Evolutionary conservation across 2,329 filamentous ascomycete species (phyloP).

Genomic region (Boeremia lycopersici): DNA sequence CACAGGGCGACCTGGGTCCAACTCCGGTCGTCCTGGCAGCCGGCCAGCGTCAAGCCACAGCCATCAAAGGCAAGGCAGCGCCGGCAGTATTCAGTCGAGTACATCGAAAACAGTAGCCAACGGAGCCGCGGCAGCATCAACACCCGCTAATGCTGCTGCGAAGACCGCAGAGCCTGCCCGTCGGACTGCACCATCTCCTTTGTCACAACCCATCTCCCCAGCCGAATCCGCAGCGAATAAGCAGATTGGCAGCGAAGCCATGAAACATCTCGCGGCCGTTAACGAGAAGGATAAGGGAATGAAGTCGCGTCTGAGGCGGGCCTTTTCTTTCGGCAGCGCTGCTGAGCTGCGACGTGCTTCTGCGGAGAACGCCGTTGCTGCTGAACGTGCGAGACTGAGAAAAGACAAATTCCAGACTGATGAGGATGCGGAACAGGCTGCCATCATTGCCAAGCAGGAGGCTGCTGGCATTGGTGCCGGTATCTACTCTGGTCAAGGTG

Average conservation of each 20-base stretch:
- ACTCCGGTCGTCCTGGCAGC: conserved; percentile 36
- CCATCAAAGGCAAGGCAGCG: conserved; percentile 47
- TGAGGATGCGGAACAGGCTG: conserved; percentile 85
- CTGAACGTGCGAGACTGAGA: conserved; percentile 63
- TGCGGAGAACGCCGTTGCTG: conserved; percentile 62
- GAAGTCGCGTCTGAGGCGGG: conserved; percentile 85
- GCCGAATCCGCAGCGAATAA: conserved; percentile 36
- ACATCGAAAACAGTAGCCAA: conserved; percentile 32
- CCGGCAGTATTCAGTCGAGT: conserved; percentile 45
- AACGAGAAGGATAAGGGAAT: conserved; percentile 84
- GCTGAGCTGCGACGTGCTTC: conserved; percentile 83
- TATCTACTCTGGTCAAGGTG: conserved; percentile 87
- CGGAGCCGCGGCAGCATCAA: conserved; percentile 21
- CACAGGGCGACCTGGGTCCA: conserved; percentile 35
- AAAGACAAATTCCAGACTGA: conserved; percentile 59
- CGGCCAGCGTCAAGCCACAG: conserved; percentile 43
- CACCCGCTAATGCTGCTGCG: conserved; percentile 20
- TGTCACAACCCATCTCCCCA: conserved; percentile 53
- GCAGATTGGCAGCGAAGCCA: conserved; percentile 67
- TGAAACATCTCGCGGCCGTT: conserved; percentile 84
- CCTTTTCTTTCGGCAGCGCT: conserved; percentile 95
- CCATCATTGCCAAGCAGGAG: conserved; percentile 91
- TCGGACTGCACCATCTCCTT: conserved; percentile 54
- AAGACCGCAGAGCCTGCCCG: conserved; percentile 49
- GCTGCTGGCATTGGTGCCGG: conserved; percentile 87